A percentile compares a stretch with the other conserved stretches of the same genome.
phyloP scores from a whole-genome alignment of 83 land plant genomes.

The Picea abies region DNA sequence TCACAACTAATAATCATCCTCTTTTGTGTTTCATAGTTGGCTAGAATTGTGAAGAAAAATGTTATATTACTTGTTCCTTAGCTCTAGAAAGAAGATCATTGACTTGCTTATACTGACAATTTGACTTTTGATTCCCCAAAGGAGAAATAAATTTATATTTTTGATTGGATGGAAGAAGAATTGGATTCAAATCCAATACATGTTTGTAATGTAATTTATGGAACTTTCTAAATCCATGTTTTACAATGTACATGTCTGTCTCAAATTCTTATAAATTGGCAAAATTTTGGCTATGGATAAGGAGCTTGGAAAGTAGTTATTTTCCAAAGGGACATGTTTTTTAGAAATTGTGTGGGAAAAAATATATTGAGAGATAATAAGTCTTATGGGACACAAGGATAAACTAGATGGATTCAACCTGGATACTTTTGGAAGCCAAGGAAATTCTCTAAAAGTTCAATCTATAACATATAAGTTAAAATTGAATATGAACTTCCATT shows the following conservation, averaged over 20 bases:
- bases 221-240: slow-evolving; percentile 84
- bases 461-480: slow-evolving; percentile 64
- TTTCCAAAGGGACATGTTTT: slow-evolving; percentile 92
- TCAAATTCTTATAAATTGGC: slow-evolving; percentile 84
- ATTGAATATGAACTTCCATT: slow-evolving; percentile 74
- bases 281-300: slow-evolving; percentile 67
- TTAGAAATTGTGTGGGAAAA: slow-evolving; percentile 99
- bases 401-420: slow-evolving; percentile 76
- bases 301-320: slow-evolving; percentile 57
- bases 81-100: slow-evolving; percentile 90
- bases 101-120: slow-evolving; percentile 80
- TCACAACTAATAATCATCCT: slow-evolving; percentile 89
- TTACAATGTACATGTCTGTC: slow-evolving; percentile 98
- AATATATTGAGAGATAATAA: slow-evolving; percentile 89
- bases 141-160: slow-evolving; percentile 88
- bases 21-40: slow-evolving; percentile 90
- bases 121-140: slow-evolving; percentile 84
- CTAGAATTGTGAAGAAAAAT: slow-evolving; percentile 79
- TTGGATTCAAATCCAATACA: slow-evolving; percentile 90
- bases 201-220: slow-evolving; percentile 91
- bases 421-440: slow-evolving; percentile 92
- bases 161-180: slow-evolving; percentile 89
- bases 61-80: slow-evolving; percentile 95
- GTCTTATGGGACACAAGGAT: slow-evolving; percentile 74
- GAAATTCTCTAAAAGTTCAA: slow-evolving; percentile 86